Base-by-base conservation (phyloP, 805 yeast species). In the Nadsonia fulvescens region DNA sequence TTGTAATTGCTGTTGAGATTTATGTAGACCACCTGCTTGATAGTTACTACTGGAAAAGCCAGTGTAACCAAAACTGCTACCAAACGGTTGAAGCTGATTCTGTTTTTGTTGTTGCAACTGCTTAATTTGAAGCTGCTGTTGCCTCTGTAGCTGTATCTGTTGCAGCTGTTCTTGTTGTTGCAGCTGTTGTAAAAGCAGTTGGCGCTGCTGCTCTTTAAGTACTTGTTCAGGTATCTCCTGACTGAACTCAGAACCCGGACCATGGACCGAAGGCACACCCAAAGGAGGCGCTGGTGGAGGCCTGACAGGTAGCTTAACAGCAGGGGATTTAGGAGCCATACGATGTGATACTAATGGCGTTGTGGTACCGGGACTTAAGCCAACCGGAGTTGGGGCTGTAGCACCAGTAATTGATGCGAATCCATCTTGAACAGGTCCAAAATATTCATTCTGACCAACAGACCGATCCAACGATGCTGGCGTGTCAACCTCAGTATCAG, bases 261-360 rank as follows among this genome's bases (percentile, higher is more conserved):
- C 36, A 20, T 36, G 38, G 8, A 44, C 48, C 2, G 47, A 37
- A 4, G 45, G 40, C 8, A 46, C 52, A 1, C 51, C 53, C 9
- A 50, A 51, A 35, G 58, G 60, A 38, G 58, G 64, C 40, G 52
- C 58, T 28, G 54, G 54, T 3, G 54, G 49, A 2, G 55, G 55
- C 12, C 55, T 34, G 2, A 54, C 54, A 3, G 55, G 53, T 1
- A 54, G 55, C 12, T 54, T 34, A 2, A 54, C 54, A 3, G 55
- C 53, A 4, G 55, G 51, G 1, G 51, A 41, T 4, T 40, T 43
- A 14, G 29, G 29, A 5, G 25, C 29, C 2, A 21, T 22, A 5
- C 21, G 18, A n/a, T 24, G 29, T 4, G 29, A 13, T n/a, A n/a
- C n/a, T n/a, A n/a, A n/a, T n/a, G n/a, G 24, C 12, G 31, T 15